These are phyloP conservation scores for Vigna trinervia DNA, from an alignment of 306 rosid species.

Conservation along the genomic window DNA sequence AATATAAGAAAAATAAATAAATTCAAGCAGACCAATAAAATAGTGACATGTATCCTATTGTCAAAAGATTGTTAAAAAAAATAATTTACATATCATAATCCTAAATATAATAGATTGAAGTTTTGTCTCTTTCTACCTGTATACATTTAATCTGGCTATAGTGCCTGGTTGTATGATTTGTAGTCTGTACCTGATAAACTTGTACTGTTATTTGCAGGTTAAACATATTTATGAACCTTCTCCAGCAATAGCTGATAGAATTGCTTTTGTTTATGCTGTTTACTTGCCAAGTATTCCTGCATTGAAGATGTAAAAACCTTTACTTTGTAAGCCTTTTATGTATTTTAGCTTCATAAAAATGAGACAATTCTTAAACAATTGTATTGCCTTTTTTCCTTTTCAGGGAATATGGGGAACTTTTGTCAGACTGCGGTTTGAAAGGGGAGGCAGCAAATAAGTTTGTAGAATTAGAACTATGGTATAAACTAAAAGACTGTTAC, in stretches of 20 bases:
- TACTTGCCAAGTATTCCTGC: slow-evolving; percentile 79
- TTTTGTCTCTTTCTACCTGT: background rate
- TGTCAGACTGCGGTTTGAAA: slow-evolving; percentile 82
- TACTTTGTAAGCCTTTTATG: slow-evolving; percentile 29
- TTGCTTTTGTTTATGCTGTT: slow-evolving; percentile 68
- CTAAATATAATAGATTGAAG: background rate
- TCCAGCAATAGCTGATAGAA: slow-evolving; percentile 71
- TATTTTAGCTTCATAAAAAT: slow-evolving; percentile 8
- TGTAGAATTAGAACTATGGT: slow-evolving; percentile 97
- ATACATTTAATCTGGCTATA: background rate
- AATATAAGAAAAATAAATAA: too few species aligned
- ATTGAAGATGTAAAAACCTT: slow-evolving; percentile 71
- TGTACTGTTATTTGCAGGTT: slow-evolving; percentile 60
- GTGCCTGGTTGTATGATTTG: slow-evolving; percentile 31
- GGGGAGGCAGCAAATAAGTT: slow-evolving; percentile 88
- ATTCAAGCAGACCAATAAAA: too few species aligned
- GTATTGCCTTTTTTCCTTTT: slow-evolving; percentile 29
- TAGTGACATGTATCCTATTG: too few species aligned
- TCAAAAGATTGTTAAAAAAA: too few species aligned
- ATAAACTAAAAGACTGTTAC: slow-evolving; percentile 84
- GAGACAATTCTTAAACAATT: slow-evolving; percentile 7
- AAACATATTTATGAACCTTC: slow-evolving; percentile 64
- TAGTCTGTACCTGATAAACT: slow-evolving; percentile 35
- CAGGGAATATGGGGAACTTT: slow-evolving; percentile 93
- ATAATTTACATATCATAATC: too few species aligned